phyloP scores from a whole-genome alignment of 441 rosid genomes.

The Capsella rubella region DNA sequence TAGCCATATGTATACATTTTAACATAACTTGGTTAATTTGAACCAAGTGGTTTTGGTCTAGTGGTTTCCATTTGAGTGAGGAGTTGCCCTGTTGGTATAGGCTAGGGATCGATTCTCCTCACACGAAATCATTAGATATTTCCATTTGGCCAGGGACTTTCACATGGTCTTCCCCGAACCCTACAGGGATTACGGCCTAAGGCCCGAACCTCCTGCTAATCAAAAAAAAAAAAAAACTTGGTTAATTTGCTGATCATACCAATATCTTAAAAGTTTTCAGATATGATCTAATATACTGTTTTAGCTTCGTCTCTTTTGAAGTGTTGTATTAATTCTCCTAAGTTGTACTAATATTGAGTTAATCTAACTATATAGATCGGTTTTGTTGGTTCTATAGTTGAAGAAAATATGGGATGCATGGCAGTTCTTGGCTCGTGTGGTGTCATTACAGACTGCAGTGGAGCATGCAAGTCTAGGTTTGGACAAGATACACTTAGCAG shows the following conservation, averaged over 20 bases:
- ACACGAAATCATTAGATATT: too few species aligned
- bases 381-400: slow-evolving; percentile 8
- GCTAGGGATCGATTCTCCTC: too few species aligned
- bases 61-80: too few species aligned
- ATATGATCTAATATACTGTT: neutral
- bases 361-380: neutral
- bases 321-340: neutral
- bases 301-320: neutral
- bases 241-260: neutral
- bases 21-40: neutral
- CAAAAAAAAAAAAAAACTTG: neutral
- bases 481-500: neutral
- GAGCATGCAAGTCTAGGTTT: neutral
- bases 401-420: slow-evolving; percentile 24
- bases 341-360: neutral
- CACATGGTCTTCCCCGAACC: too few species aligned
- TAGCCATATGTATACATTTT: neutral
- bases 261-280: neutral
- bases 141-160: too few species aligned
- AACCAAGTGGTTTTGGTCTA: too few species aligned
- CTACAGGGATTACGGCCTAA: too few species aligned
- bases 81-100: too few species aligned
- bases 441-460: neutral
- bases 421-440: slow-evolving; percentile 21
- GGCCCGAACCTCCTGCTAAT: too few species aligned